Evolutionary conservation across 2,329 filamentous ascomycete species (phyloP), one percentile per base, ranked within the genome.

Genomic region (Sclerotinia spermophila): DNA sequence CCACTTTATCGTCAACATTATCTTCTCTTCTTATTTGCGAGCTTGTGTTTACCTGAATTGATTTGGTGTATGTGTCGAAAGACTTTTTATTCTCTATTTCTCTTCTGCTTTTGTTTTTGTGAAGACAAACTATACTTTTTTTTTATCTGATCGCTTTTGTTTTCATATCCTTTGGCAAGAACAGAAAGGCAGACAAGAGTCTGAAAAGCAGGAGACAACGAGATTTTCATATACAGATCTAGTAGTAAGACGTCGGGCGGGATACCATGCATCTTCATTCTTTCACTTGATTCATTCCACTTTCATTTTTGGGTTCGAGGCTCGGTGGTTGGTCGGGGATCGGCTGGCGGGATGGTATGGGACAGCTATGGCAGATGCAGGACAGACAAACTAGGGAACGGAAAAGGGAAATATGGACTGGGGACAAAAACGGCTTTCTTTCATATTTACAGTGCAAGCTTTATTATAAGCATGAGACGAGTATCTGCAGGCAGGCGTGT

Each of bases 1-100:
- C n/a, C n/a, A n/a, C n/a, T n/a, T n/a, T n/a, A n/a, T 53, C 42
- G 27, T 13, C 21, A 38, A 53, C 17, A 11, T 5, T 24, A 15
- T 42, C 45, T 27, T 11, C 51, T 64, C 15, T 51, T 65, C 45
- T 44, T 65, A 21, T 53, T 13, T 4, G 44, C 44, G 8, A 51
- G 33, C 19, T 60, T 40, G 19, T 65, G 15, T 53, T 38, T 65
- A 13, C 17, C 27, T 53, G 61, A 65, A 30, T 53, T 65, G 44
- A 53, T 65, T 65, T 5, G 15, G 35, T 65, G 33, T 51, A 53
- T 30, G 24, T 30, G 58, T n/a, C 30, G 33, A 27, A 67, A 45
- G 40, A 40, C 15, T 30, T 67, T 55, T 53, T 64, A 48, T 48
- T 56, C 60, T 67, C n/a, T 65, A 33, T 55, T 64, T 64, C 33